These are phyloP conservation scores for Plasmodium billcollinsi DNA, from an alignment of 169 alveolate species.

Conservation along the genomic window DNA sequence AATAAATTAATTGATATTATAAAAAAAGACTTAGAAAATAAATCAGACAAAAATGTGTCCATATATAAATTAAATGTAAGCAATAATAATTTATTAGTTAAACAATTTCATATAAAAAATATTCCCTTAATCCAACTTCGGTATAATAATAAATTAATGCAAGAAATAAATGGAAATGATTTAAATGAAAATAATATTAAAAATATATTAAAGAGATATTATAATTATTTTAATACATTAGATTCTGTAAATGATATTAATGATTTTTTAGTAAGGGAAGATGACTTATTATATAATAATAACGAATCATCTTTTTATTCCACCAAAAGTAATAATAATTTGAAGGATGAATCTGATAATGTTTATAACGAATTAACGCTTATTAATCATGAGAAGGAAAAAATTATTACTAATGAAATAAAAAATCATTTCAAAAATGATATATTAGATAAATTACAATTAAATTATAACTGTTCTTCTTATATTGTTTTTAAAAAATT, in stretches of 20 bases:
- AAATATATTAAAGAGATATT: conserved; percentile 25
- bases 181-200: conserved; percentile 36
- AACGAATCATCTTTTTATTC: neutral
- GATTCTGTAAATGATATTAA: conserved; percentile 19
- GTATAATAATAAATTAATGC: conserved; percentile 46
- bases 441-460: conserved; percentile 18
- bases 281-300: conserved; percentile 14
- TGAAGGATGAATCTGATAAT: neutral
- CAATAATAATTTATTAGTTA: conserved; percentile 37
- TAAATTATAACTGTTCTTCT: conserved; percentile 34
- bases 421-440: neutral
- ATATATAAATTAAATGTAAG: conserved; percentile 58
- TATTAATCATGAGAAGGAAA: neutral
- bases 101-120: conserved; percentile 64
- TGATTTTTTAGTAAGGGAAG: conserved; percentile 66
- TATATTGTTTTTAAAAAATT: conserved; percentile 53
- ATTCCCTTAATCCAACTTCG: conserved; percentile 71
- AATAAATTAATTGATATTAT: conserved; percentile 22
- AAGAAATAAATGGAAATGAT: conserved; percentile 69
- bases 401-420: neutral
- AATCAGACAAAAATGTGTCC: conserved; percentile 21
- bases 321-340: neutral
- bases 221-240: conserved; percentile 37
- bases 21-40: neutral
- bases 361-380: neutral